Evolutionary conservation across 1,284 basidiomycete genomes (phyloP), one percentile per base, ranked within the genome.

Genomic region (Fomitopsis palustris): DNA sequence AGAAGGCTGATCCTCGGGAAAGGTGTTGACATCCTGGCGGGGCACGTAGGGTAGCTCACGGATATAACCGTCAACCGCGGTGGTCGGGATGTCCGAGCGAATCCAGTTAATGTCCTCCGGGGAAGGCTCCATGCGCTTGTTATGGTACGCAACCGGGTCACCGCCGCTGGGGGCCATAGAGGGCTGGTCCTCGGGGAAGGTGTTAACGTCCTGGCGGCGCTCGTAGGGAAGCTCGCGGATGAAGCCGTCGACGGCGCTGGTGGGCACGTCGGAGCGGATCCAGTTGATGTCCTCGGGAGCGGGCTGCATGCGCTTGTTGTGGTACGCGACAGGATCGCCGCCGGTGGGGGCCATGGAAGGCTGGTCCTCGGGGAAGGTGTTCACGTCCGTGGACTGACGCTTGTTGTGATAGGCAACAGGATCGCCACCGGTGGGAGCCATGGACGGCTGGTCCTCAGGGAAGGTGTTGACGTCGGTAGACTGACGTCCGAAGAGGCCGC

Each of bases 201-300:
- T 72, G 72, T 64, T 71, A 51, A 65, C 58, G 64, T 74, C 70
- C 10, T 61, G 65, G 12, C 37, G 31, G 12, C 69, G 70, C 55
- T 72, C 70, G 14, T 61, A 63, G 41, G 66, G 54, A 60, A 64
- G 65, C 35, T 54, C 53, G 14, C 57, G 65, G 42, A 70, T 65
- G 23, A 57, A 51, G 42, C 75, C 76, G 42, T 69, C 58, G 27
- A 67, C 63, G 0, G 73, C 69, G 47, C 71, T 75, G 12, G 70
- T 70, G 0, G 77, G 58, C 12, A 69, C 60, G 58, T 78, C 76
- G 1, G 69, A 75, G 3, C 74, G 74, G 31, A 75, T 67, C 14
- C 69, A 67, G 61, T 75, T 74, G 55, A 64, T 52, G 45, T 65
- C 62, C 35, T 54, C 59, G 25, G 12, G 45, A 16, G 45, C 25